phyloP scores from a whole-genome alignment of 176 grass and related monocot species.

The Lolium multiflorum region DNA sequence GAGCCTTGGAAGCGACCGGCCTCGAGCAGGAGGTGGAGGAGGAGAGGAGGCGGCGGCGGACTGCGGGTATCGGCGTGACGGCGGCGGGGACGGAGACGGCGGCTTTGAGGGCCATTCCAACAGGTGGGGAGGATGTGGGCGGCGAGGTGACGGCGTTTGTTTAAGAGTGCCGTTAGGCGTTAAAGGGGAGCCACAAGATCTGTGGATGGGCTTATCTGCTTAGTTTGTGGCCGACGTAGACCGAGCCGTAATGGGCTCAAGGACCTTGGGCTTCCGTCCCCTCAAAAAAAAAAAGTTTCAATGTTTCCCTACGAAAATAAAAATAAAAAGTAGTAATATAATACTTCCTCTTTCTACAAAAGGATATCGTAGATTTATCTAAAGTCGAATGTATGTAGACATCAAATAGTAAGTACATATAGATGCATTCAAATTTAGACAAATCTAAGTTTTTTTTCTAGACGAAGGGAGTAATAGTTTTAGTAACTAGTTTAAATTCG shows the following conservation, averaged over 20 bases:
- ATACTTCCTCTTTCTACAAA: no score
- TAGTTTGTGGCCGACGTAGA: background rate
- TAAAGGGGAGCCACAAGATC: slow-evolving; percentile 62
- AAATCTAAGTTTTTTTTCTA: no score
- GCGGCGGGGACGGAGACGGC: slow-evolving; percentile 46
- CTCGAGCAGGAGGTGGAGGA: slow-evolving; percentile 26
- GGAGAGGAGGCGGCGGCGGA: slow-evolving; percentile 24
- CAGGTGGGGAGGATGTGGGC: background rate
- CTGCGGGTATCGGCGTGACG: slow-evolving; percentile 25
- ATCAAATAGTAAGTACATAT: no score
- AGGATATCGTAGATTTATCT: no score
- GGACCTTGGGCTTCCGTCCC: background rate
- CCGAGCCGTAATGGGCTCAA: background rate
- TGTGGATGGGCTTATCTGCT: slow-evolving; percentile 52
- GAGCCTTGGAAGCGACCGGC: slow-evolving; percentile 32
- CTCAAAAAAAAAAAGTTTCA: no score
- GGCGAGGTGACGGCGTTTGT: slow-evolving; percentile 46
- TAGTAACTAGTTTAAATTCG: no score
- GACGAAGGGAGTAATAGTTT: no score
- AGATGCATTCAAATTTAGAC: no score
- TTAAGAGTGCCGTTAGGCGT: slow-evolving; percentile 22
- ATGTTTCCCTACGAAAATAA: no score
- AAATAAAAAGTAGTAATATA: no score
- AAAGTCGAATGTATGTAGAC: no score
- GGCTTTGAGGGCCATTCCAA: slow-evolving; percentile 46